These are phyloP conservation scores for Chiua virens DNA, from an alignment of 768 basidiomycete species.

Conservation along the genomic window DNA sequence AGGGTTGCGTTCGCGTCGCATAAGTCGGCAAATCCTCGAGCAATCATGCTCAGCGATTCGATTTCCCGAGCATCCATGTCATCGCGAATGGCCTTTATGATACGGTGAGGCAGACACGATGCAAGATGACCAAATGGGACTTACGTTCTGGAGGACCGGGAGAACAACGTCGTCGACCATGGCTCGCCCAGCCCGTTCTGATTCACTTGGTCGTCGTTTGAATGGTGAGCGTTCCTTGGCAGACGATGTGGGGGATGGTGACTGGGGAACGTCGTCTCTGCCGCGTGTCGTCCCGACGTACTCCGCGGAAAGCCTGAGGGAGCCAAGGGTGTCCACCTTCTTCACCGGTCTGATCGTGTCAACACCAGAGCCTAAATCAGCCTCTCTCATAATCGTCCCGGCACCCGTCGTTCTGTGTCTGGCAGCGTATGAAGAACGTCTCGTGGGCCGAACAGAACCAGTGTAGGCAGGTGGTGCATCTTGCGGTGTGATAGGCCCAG, in stretches of 20 bases:
- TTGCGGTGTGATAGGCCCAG: conserved; percentile 39
- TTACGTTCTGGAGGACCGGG: conserved; percentile 73
- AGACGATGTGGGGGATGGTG: conserved; percentile 47
- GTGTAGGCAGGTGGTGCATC: conserved; percentile 76
- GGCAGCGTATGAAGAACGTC: conserved; percentile 79
- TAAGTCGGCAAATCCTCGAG: conserved; percentile 86
- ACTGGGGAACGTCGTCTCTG: conserved; percentile 48
- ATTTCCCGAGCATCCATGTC: conserved; percentile 89
- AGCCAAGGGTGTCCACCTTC: conserved; percentile 81
- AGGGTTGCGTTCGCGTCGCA: conserved; percentile 80
- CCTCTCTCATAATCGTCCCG: conserved; percentile 77
- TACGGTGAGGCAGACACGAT: conserved; percentile 1
- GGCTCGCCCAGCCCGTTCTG: conserved; percentile 59
- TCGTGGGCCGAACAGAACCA: conserved; percentile 59
- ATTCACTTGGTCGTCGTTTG: conserved; percentile 53
- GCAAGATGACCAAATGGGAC: conserved; percentile 18
- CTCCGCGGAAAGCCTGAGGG: conserved; percentile 74
- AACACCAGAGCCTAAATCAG: conserved; percentile 82
- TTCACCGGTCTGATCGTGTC: conserved; percentile 94
- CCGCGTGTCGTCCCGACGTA: conserved; percentile 71
- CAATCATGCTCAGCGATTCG: conserved; percentile 86
- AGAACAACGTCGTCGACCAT: conserved; percentile 86
- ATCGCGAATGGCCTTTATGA: conserved; percentile 61
- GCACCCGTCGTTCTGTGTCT: conserved; percentile 58
- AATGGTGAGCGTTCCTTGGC: conserved; percentile 40